Evolutionary conservation across 1,139 yeast genomes (phyloP), one percentile per base, ranked within the genome.

Genomic region (Suhomyces anneliseae): DNA sequence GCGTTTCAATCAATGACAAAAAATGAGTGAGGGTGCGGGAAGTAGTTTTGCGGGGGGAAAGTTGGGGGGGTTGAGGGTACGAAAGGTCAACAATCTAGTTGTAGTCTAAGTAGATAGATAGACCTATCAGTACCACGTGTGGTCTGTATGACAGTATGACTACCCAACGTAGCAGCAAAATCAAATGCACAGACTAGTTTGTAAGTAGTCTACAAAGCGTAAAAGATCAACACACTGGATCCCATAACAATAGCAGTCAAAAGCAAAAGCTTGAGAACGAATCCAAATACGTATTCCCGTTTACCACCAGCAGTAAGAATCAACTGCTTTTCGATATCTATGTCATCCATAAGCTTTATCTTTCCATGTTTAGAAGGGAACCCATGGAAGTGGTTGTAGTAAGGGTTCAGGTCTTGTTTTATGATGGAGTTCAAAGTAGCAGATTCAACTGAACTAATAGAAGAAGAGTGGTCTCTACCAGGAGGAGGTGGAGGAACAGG

Each of bases 281-380:
- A 71, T 34, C 69, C 63, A 42, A 60, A 56, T 24, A 72, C 72
- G 45, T 68, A 58, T 44, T 70, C 73, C 38, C 66, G 59, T 44
- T 60, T 68, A 6, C 76, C 76, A 8, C 76, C 76, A 4, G 76
- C 76, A 26, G 72, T 68, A 27, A 65, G 54, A 34, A 70, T 70
- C 43, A 71, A 52, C 54, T 71, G 76, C 37, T 69, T 69, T 49
- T 72, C 77, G 49, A 72, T 60, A 41, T 72, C 77, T 3, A 61
- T 57, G 38, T 66, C 65, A 45, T 68, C 70, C 54, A 62, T 55
- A 38, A 56, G 51, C 43, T 46, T 54, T 19, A 55, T 55, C 43
- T 55, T 56, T 15, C 61, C 61, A 7, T 43, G 44, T 29, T 48
- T 50, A 36, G 27, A 12, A 4, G 42, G n/a, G 14, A 39, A 33